Conservation (phyloP, 1,284 basidiomycete species). For the Pseudozyma thailandica region DNA sequence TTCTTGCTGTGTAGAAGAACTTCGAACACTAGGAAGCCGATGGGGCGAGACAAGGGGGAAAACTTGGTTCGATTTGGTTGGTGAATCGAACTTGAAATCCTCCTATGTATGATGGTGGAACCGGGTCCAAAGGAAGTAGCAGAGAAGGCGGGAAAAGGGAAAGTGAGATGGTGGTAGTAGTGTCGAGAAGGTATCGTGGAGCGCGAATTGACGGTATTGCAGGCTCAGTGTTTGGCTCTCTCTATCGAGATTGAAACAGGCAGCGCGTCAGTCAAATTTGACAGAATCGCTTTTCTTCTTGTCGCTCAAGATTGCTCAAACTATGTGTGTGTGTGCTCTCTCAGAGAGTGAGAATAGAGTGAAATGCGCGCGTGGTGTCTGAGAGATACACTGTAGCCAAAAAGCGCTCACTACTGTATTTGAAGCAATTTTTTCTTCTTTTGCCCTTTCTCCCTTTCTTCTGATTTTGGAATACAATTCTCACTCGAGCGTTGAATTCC, state of each 20-base stretch:
- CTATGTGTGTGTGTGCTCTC: too few relatives aligned
- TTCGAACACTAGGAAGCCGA: conserved; percentile 49
- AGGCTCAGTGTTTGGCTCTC: too few relatives aligned
- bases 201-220: not conserved
- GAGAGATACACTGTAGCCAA: too few relatives aligned
- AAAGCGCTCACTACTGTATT: not conserved
- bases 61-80: conserved; percentile 24
- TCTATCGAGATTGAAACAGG: too few relatives aligned
- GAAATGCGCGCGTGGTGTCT: conserved; percentile 3
- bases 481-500: not conserved
- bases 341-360: not conserved
- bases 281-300: too few relatives aligned
- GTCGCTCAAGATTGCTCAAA: not conserved
- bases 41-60: conserved; percentile 45
- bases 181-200: not conserved
- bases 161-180: conserved; percentile 41
- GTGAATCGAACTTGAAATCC: conserved; percentile 30
- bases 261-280: conserved; percentile 3
- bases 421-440: conserved; percentile 5
- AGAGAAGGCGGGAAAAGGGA: conserved; percentile 35
- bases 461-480: not conserved
- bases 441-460: conserved; percentile 2
- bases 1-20: conserved; percentile 23
- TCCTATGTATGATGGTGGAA: conserved; percentile 16
- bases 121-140: conserved; percentile 20